Conservation (phyloP, 169 alveolate genomes). For the Plasmodium yoelii region DNA sequence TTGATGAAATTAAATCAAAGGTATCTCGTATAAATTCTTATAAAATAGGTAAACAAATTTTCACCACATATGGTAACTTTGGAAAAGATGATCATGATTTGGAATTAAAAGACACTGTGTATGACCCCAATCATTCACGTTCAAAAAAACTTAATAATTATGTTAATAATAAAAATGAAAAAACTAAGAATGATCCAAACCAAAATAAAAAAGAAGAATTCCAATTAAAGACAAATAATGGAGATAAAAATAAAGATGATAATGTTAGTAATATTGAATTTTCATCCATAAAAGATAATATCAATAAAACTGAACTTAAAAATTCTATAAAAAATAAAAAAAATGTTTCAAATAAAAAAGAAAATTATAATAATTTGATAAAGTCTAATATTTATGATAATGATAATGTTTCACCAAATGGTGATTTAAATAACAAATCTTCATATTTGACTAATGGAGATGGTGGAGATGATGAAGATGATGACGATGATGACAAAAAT, state of each 20-base stretch:
- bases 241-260: too few species aligned
- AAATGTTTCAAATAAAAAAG: too few species aligned
- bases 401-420: background rate
- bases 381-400: too few species aligned
- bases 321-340: too few species aligned
- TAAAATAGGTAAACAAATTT: slow-evolving; percentile 55
- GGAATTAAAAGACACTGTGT: background rate
- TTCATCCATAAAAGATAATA: too few species aligned
- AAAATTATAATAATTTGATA: too few species aligned
- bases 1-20: slow-evolving; percentile 60
- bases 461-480: background rate
- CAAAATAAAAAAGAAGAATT: too few species aligned
- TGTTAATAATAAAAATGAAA: background rate
- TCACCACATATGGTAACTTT: slow-evolving; percentile 39
- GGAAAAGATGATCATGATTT: slow-evolving; percentile 70
- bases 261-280: too few species aligned
- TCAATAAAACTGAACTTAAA: too few species aligned
- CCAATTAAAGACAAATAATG: too few species aligned
- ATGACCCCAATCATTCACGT: background rate
- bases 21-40: slow-evolving; percentile 50
- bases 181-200: background rate
- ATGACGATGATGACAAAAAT: background rate
- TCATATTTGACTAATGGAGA: too few species aligned
- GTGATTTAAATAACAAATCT: background rate
- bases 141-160: background rate